Base-by-base conservation (phyloP, 2,329 filamentous ascomycete genomes). In the Cercospora sojina region DNA sequence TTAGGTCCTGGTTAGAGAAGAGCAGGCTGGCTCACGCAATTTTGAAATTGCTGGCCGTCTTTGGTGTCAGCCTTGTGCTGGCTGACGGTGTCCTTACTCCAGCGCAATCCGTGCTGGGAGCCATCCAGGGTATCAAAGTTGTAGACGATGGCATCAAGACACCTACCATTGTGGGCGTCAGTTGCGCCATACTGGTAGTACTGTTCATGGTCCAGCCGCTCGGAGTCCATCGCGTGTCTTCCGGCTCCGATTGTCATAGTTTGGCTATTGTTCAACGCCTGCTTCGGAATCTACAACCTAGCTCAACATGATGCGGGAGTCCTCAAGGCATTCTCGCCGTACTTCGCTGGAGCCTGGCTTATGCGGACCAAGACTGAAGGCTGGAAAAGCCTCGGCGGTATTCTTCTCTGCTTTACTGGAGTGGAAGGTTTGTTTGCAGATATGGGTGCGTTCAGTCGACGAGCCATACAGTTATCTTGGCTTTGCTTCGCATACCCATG, bases 361-460 rank as follows among this genome's bases (percentile, higher is more conserved):
- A 75, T 85, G 18, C 82, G 85, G 12, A 87, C 88, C 71, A 82
- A 83, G 60, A 81, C 84, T 2, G 80, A 84, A 7, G 88, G 86
- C 0, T 91, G 88, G 88, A 82, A 81, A 67, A 86, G 84, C 66
- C 81, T 91, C 1, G 88, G 72, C 35, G 90, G 90, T 5, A 85
- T 92, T 20, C 77, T 93, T 2, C 84, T 93, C 8, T 85, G 87
- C 3, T 92, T 93, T 72, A 92, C 91, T 2, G 90, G 88, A 47
- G 88, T 91, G 16, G 90, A 93, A 75, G 89, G 90, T 1, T 81
- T 93, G 1, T 93, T 92, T 74, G 90, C 91, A 25, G 90, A 93
- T 71, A 81, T 93, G 5, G 91, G 90, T 29, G 91, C 91, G 23
- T 93, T 93, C 76, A 67, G 56, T 38, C 69, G 64, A 18, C 80